A percentile compares a stretch with the other conserved stretches of the same genome.
phyloP scores from a whole-genome alignment of 129 eudicot genomes.

The Tagetes erecta region DNA sequence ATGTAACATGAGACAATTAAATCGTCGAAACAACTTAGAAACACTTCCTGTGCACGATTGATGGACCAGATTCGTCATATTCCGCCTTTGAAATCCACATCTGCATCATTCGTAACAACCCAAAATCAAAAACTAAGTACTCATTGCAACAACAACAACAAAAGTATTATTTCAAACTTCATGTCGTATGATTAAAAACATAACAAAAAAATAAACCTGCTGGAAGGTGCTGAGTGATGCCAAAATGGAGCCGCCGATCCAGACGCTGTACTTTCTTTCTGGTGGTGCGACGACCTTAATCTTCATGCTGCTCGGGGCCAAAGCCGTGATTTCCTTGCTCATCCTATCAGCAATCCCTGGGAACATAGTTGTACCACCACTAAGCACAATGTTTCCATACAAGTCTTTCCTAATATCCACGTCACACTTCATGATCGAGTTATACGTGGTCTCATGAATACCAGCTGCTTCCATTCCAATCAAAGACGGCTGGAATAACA shows the following conservation, averaged over 20 bases:
- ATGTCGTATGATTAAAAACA: background rate
- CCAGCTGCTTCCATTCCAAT: slow-evolving; percentile 85
- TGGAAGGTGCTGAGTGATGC: slow-evolving; percentile 90
- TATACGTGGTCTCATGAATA: slow-evolving; percentile 76
- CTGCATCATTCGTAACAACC: slow-evolving; percentile 39
- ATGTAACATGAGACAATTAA: slow-evolving; percentile 30
- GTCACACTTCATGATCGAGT: slow-evolving; percentile 83
- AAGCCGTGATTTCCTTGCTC: slow-evolving; percentile 79
- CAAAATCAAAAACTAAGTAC: slow-evolving; percentile 8
- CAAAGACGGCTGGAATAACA: slow-evolving; percentile 64
- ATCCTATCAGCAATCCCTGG: slow-evolving; percentile 79
- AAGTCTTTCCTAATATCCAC: slow-evolving; percentile 79
- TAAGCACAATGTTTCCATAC: slow-evolving; percentile 76
- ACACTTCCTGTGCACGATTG: slow-evolving; percentile 79
- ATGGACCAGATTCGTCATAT: slow-evolving; percentile 78
- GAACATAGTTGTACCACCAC: slow-evolving; percentile 85
- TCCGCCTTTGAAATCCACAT: slow-evolving; percentile 91
- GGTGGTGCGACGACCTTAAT: slow-evolving; percentile 83
- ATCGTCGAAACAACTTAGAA: slow-evolving; percentile 38
- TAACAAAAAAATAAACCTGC: slow-evolving; percentile 44
- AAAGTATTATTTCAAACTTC: background rate
- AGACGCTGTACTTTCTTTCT: slow-evolving; percentile 76
- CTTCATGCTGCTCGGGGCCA: slow-evolving; percentile 88
- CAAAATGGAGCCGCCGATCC: slow-evolving; percentile 80
- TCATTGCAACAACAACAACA: background rate